Evolutionary conservation across 2,329 filamentous ascomycete species (phyloP), one percentile per base, ranked within the genome.

Genomic region (Grosmannia serpens): DNA sequence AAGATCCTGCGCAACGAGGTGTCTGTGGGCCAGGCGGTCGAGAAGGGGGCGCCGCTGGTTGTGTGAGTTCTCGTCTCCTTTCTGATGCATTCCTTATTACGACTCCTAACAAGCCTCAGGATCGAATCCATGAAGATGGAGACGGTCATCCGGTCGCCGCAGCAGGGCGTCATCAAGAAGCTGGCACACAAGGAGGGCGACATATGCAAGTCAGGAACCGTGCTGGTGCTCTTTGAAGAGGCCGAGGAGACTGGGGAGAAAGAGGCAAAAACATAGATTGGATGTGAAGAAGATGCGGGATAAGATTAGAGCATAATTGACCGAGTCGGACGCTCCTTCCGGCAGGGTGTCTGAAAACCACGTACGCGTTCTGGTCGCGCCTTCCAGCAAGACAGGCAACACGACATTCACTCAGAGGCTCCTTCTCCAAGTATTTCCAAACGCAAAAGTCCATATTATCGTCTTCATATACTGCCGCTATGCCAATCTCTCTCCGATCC

Each of bases 111-210:
- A 24, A 17, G 51, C 20, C 59, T 5, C 31, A 85, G 82, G 1
- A 91, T 91, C 66, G 88, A 91, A 72, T 91, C 87, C 60, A 91
- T 91, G 88, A 91, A 91, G 77, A 91, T 91, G 88, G 88, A 91
- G 70, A 91, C 88, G 1, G 85, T 91, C 1, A 91, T 91, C 65
- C 80, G 88, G 61, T 89, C 87, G 56, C 88, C 88, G 9, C 86
- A 89, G 62, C 80, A 83, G 60, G 88, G 88, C 8, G 75, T 84
- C 1, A 80, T 91, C 61, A 85, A 87, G 69, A 86, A 83, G 68
- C 73, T 91, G 59, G 86, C 87, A 46, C 87, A 91, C 68, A 83
- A 85, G 67, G 81, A 86, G 74, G 88, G 88, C 60, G 87, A 90
- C 65, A 87, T 89, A 65, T 90, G 87, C 71, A 89, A 89, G 69